phyloP scores from a whole-genome alignment of 108 stramenopile species.

The Stephanodiscus triporus region DNA sequence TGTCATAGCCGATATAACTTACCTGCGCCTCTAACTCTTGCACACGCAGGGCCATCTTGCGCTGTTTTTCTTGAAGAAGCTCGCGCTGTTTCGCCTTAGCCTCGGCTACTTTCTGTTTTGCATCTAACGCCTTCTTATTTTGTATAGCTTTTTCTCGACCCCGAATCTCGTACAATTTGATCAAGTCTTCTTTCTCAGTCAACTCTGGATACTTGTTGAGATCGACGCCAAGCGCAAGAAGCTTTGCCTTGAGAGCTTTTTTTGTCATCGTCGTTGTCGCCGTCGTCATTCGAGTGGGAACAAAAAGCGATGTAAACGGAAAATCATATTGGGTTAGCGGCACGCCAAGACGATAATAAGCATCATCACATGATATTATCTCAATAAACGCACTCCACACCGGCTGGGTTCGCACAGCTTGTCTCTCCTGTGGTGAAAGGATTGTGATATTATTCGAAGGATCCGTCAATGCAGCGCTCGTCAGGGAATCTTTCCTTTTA shows the following conservation, averaged over 20 bases:
- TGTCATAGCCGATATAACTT: background rate
- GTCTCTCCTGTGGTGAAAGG: conserved; percentile 64
- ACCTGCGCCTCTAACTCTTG: conserved; percentile 75
- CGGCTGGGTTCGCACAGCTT: conserved; percentile 60
- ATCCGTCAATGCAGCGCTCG: conserved; percentile 12
- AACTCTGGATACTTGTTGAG: conserved; percentile 85
- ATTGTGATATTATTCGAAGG: conserved; percentile 46
- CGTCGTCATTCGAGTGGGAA: too few relatives aligned
- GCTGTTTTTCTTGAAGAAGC: conserved; percentile 69
- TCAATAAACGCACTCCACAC: background rate
- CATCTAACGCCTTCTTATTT: conserved; percentile 61
- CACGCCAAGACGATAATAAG: too few relatives aligned
- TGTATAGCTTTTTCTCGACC: conserved; percentile 70
- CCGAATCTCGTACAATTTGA: conserved; percentile 83
- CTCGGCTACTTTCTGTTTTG: conserved; percentile 64
- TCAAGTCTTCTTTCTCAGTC: conserved; percentile 80
- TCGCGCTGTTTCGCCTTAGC: conserved; percentile 57
- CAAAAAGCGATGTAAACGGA: too few relatives aligned
- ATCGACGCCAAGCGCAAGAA: conserved; percentile 71
- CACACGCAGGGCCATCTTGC: conserved; percentile 59
- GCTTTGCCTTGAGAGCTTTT: conserved; percentile 62
- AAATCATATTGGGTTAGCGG: too few relatives aligned
- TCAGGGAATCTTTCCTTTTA: conserved; percentile 49
- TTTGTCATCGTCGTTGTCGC: too few relatives aligned
- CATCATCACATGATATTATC: too few relatives aligned